These are phyloP conservation scores for Paxillus rubicundulus DNA, from an alignment of 768 basidiomycete species.

Conservation along the genomic window DNA sequence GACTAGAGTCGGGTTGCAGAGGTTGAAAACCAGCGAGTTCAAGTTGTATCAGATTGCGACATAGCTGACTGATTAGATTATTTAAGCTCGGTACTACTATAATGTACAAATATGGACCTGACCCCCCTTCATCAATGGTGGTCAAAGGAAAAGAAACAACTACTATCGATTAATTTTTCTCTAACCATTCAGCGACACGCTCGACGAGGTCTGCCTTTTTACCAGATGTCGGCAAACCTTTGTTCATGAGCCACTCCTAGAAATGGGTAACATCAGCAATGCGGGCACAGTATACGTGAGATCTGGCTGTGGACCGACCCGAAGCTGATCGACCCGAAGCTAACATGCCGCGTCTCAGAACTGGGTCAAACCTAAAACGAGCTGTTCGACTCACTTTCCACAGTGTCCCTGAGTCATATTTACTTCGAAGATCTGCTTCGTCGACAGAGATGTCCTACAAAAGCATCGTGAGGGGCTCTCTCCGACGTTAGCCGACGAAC, in stretches of 20 bases:
- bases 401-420: slow-evolving; percentile 56
- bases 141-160: background rate
- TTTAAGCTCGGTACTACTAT: background rate
- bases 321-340: slow-evolving; percentile 78
- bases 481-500: background rate
- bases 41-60: background rate
- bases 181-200: slow-evolving; percentile 63
- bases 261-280: background rate
- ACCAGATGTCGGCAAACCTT: slow-evolving; percentile 58
- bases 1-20: background rate
- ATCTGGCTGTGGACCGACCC: slow-evolving; percentile 43
- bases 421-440: slow-evolving; percentile 72
- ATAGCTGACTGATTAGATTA: background rate
- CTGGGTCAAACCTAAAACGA: slow-evolving; percentile 4
- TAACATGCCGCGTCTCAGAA: slow-evolving; percentile 27
- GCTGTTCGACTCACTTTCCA: slow-evolving; percentile 53
- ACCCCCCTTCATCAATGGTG: background rate
- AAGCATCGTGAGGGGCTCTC: slow-evolving; percentile 1
- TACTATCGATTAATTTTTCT: slow-evolving; percentile 29
- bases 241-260: slow-evolving; percentile 73
- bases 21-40: background rate
- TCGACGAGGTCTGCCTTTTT: slow-evolving; percentile 73
- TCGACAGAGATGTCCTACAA: slow-evolving; percentile 59
- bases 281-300: background rate
- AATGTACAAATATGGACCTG: background rate